These are phyloP conservation scores for Acrodontium crateriforme DNA, from an alignment of 2,329 filamentous ascomycete species.

Conservation along the genomic window DNA sequence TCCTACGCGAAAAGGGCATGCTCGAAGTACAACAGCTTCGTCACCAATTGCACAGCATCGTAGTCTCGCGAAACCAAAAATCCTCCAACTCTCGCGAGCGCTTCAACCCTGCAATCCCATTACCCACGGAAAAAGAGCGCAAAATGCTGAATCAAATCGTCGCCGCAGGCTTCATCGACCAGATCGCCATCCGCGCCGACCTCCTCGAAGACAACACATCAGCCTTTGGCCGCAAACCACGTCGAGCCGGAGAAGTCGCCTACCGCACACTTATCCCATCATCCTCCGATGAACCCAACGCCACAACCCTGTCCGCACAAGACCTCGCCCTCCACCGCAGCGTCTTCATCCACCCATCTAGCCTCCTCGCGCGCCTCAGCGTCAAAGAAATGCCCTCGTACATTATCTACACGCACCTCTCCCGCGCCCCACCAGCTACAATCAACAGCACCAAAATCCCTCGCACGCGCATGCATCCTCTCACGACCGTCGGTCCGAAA, in stretches of 20 bases:
- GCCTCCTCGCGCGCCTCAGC: slow-evolving; percentile 56
- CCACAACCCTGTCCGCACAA: slow-evolving; percentile 16
- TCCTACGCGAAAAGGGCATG: slow-evolving; percentile 75
- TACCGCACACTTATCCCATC: slow-evolving; percentile 75
- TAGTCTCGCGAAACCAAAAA: slow-evolving; percentile 33
- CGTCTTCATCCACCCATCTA: slow-evolving; percentile 80
- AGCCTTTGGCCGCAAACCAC: slow-evolving; percentile 51
- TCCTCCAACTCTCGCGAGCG: slow-evolving; percentile 14
- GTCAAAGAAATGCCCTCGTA: slow-evolving; percentile 70
- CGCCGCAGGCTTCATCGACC: slow-evolving; percentile 84
- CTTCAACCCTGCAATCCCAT: slow-evolving; percentile 30
- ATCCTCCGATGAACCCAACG: slow-evolving; percentile 22
- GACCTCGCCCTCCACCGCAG: slow-evolving; percentile 44
- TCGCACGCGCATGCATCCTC: slow-evolving; percentile 75
- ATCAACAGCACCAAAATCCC: slow-evolving; percentile 38
- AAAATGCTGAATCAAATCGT: slow-evolving; percentile 80
- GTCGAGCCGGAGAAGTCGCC: slow-evolving; percentile 79
- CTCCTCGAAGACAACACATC: slow-evolving; percentile 49
- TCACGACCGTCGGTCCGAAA: slow-evolving; percentile 63
- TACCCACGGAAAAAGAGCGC: slow-evolving; percentile 51
- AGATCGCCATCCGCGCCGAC: slow-evolving; percentile 84
- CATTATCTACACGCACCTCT: slow-evolving; percentile 75
- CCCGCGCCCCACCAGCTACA: slow-evolving; percentile 45
- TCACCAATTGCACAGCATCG: slow-evolving; percentile 66
- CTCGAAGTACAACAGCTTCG: slow-evolving; percentile 75